Conservation (phyloP, 805 yeast genomes). For the Lipomyces anomalus region DNA sequence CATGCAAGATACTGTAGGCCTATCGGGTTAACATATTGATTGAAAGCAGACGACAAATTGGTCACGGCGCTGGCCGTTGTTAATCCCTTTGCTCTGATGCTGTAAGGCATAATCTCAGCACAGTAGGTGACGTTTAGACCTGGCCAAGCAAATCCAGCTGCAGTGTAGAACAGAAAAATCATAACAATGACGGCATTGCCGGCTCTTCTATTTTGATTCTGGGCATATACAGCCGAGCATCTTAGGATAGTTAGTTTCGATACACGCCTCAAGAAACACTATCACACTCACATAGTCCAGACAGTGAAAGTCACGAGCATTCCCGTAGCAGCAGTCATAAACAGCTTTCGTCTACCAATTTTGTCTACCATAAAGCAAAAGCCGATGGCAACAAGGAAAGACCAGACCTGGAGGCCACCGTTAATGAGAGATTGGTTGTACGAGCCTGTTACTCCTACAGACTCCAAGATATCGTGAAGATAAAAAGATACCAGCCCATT, state of each 20-base stretch:
- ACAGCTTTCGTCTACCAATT: slow-evolving; percentile 16
- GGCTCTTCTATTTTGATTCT: neutral
- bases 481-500: slow-evolving; percentile 49
- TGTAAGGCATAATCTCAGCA: slow-evolving; percentile 27
- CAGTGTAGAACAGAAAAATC: slow-evolving; percentile 17
- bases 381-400: slow-evolving; percentile 36
- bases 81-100: slow-evolving; percentile 41
- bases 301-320: slow-evolving; percentile 33
- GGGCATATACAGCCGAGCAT: too few relatives aligned
- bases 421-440: slow-evolving; percentile 44
- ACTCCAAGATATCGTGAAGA: slow-evolving; percentile 44
- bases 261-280: too few relatives aligned
- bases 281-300: slow-evolving; percentile 11
- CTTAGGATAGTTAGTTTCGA: too few relatives aligned
- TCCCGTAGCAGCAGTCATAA: slow-evolving; percentile 33
- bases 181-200: slow-evolving; percentile 17
- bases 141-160: slow-evolving; percentile 16
- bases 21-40: slow-evolving; percentile 37
- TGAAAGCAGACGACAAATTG: slow-evolving; percentile 26
- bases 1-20: slow-evolving; percentile 40
- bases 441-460: slow-evolving; percentile 47
- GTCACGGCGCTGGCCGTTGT: slow-evolving; percentile 30
- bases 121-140: slow-evolving; percentile 18
- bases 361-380: slow-evolving; percentile 31
- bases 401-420: slow-evolving; percentile 46